These are phyloP conservation scores for Magnaporthiopsis incrustans DNA, from an alignment of 2,329 filamentous ascomycete species.

Conservation along the genomic window DNA sequence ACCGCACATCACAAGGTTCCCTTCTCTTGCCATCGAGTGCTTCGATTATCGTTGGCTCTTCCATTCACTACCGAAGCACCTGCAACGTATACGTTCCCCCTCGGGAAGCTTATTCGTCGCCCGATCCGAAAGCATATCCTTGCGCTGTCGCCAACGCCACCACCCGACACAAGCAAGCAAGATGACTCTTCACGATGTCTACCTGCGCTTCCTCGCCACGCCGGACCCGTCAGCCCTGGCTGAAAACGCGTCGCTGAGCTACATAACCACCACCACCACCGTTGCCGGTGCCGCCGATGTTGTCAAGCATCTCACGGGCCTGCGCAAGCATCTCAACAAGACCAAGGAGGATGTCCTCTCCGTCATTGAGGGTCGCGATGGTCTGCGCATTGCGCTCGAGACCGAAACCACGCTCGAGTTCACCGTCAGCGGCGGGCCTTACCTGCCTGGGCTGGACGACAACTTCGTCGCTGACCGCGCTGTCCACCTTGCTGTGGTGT, in stretches of 20 bases:
- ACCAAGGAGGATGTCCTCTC: conserved; percentile 71
- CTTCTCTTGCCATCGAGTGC: not conserved
- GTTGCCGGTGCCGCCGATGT: conserved; percentile 66
- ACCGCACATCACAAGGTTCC: not conserved
- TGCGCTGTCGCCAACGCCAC: not conserved
- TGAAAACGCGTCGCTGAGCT: conserved; percentile 65
- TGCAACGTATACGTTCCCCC: too few species aligned
- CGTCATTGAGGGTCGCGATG: conserved; percentile 61
- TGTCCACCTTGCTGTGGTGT: conserved; percentile 73
- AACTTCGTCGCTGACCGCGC: conserved; percentile 83
- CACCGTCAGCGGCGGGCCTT: conserved; percentile 69
- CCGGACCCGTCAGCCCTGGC: conserved; percentile 57
- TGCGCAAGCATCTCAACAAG: conserved; percentile 71
- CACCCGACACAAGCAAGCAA: conserved; percentile 9
- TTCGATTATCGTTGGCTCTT: not conserved
- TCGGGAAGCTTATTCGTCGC: not conserved
- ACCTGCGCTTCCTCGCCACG: conserved; percentile 64
- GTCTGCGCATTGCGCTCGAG: conserved; percentile 58
- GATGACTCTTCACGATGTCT: conserved; percentile 47
- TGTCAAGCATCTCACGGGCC: conserved; percentile 68
- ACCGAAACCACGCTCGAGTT: conserved; percentile 81
- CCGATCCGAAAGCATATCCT: not conserved
- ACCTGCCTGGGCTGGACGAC: conserved; percentile 83
- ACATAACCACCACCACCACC: conserved; percentile 79
- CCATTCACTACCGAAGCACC: too few species aligned